These are phyloP conservation scores for Asterella californica DNA, from an alignment of 225 moss, liverwort and hornwort species.

Conservation along the genomic window DNA sequence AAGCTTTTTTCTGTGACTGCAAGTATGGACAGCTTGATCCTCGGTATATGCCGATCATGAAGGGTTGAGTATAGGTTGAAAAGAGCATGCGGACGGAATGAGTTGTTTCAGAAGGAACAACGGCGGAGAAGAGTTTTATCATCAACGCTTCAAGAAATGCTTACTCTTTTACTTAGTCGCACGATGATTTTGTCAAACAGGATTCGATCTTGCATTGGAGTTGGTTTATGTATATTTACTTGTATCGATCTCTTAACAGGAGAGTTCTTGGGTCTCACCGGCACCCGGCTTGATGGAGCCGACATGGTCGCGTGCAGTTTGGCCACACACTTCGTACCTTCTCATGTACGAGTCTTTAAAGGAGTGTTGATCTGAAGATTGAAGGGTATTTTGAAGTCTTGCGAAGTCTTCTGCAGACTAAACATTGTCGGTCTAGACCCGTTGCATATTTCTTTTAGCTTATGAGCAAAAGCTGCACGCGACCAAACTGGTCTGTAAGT, in stretches of 20 bases:
- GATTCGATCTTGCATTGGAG: neutral
- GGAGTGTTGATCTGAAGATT: neutral
- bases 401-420: neutral
- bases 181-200: neutral
- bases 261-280: constrained; percentile 91
- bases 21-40: neutral
- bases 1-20: neutral
- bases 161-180: neutral
- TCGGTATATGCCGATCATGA: neutral
- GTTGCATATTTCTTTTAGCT: no score
- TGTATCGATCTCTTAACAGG: constrained; percentile 40
- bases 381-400: neutral
- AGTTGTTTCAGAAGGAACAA: neutral
- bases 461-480: no score
- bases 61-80: neutral
- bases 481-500: no score
- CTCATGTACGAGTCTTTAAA: constrained; percentile 49
- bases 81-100: neutral
- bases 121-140: no score
- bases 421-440: neutral
- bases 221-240: neutral
- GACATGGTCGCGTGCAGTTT: constrained; percentile 85
- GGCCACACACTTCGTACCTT: constrained; percentile 97
- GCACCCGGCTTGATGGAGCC: constrained; percentile 89
- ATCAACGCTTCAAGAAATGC: neutral